Conservation (phyloP, 441 rosid species). For the Corymbia calophylla region DNA sequence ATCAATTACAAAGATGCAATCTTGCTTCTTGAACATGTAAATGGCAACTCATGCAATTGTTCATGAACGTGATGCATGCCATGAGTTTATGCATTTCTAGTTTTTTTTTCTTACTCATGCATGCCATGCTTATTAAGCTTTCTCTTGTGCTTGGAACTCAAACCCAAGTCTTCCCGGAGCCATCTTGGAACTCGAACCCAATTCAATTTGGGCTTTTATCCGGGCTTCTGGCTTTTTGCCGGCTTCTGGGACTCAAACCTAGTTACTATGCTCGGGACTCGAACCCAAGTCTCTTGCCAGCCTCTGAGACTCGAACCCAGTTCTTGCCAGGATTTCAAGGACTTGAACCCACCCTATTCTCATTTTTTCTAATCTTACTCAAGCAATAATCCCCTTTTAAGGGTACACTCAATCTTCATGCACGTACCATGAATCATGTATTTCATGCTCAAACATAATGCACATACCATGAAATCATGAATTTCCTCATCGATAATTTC, state of each 20-base stretch:
- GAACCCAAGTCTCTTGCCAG: neutral
- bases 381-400: neutral
- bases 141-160: neutral
- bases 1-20: neutral
- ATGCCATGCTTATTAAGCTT: neutral
- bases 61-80: neutral
- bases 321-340: neutral
- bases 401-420: neutral
- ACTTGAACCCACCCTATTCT: neutral
- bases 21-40: neutral
- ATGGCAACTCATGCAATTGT: neutral
- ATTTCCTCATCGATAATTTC: neutral
- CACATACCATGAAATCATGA: accelerated
- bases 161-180: neutral
- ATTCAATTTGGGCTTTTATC: no score
- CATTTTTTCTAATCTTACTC: neutral
- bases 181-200: accelerated
- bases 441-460: neutral
- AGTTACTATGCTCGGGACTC: neutral
- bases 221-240: accelerated
- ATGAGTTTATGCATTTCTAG: neutral
- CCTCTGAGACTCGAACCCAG: accelerated
- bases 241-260: neutral
- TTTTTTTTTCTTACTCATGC: neutral
- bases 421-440: neutral